Percentiles rank a stretch among this genome's conserved stretches.
Conservation (phyloP, 345 rosid species). For the Populus tremula region DNA sequence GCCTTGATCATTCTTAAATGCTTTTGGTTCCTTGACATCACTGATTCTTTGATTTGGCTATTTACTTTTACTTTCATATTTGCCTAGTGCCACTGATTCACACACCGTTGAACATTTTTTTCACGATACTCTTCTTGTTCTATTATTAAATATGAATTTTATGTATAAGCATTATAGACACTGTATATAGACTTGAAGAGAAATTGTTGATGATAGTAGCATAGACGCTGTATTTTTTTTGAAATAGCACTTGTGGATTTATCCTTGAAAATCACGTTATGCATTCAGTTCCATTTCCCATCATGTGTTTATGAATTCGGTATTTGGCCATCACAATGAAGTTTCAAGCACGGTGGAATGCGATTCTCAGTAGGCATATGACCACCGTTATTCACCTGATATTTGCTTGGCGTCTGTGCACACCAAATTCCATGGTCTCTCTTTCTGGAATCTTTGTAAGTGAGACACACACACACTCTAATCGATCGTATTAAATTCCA, state of each 20-base stretch:
- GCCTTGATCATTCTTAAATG: slow-evolving; percentile 37
- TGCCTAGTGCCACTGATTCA: neutral
- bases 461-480: neutral
- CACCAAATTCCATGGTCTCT: neutral
- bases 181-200: neutral
- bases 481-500: neutral
- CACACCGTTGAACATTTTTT: neutral
- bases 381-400: no score
- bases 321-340: neutral
- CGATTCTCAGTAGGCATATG: no score
- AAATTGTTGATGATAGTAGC: neutral
- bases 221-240: neutral
- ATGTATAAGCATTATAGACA: neutral
- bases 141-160: neutral
- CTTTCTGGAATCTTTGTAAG: neutral
- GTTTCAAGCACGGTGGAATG: no score
- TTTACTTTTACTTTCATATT: neutral
- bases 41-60: neutral
- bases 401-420: neutral
- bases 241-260: neutral
- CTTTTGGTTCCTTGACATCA: neutral
- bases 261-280: neutral
- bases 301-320: neutral
- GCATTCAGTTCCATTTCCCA: neutral
- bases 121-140: neutral